Evolutionary conservation across 345 rosid genomes (phyloP), one percentile per base, ranked within the genome.

Genomic region (Linum usitatissimum): DNA sequence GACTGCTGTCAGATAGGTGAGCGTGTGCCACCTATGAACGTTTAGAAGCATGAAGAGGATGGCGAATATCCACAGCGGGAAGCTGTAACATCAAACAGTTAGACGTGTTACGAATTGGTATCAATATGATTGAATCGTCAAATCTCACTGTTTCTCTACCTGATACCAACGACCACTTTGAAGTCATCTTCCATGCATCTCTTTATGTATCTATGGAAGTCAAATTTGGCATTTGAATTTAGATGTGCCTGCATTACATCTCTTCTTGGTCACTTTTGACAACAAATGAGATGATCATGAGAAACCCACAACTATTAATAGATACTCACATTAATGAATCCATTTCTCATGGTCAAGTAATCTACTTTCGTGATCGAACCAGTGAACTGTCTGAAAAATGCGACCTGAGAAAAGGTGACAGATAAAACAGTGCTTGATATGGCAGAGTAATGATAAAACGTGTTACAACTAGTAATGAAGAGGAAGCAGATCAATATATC

Each of bases 101-200:
- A 3, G 59, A 14, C 19, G 23, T n/a, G 9, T n/a, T 54, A n/a
- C 8, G 9, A 14, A 54, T 54, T 54, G 5, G 30, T 55, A 5
- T 55, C 15, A 55, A 0, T 18, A 4, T 7, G 8, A 34, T 6
- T 6, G 30, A 18, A 23, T 23, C 28, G 28, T 34, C 4, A 0
- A 7, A 34, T 34, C 38, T 34, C 38, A 34, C 38, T 34, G 3
- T 34, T 23, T 23, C 28, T 23, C 28, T 23, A 79, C 84, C 86
- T 84, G 31, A 81, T 76, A 53, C 89, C 84, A 7, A 81, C 89
- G 8, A 81, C 86, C 68, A 75, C 83, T 69, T 81, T 84, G 62
- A 84, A 84, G 60, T 81, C 84, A 59, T 84, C 89, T 70, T 84
- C 89, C 81, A 79, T 77, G 57, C 84, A 79, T 68, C 83, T 78